These are phyloP conservation scores for Candida pseudocylindracea DNA, from an alignment of 1,139 yeast genomes.

Conservation along the genomic window DNA sequence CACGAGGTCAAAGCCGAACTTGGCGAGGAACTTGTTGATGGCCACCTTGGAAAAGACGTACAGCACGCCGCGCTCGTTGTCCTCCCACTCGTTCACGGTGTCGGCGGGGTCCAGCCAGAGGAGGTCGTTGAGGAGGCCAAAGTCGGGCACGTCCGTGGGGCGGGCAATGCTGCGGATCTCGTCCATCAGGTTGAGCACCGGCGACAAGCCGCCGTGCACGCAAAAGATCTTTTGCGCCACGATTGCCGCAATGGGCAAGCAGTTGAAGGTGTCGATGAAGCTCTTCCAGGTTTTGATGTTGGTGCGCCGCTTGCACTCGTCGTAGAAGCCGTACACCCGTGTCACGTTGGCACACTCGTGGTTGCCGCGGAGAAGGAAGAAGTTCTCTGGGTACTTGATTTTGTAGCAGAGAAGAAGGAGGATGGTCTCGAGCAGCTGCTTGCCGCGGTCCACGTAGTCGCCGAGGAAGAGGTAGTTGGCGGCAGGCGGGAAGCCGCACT, in stretches of 20 bases:
- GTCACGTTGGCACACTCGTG: conserved; percentile 97
- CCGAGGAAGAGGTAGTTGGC: conserved; percentile 83
- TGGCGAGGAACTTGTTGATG: conserved; percentile 67
- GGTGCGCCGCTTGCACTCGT: conserved; percentile 80
- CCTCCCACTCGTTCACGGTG: conserved; percentile 92
- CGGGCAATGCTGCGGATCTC: conserved; percentile 80
- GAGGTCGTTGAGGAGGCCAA: conserved; percentile 76
- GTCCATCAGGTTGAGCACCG: conserved; percentile 75
- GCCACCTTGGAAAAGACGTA: conserved; percentile 89
- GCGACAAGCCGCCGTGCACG: conserved; percentile 93
- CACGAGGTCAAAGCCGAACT: conserved; percentile 83
- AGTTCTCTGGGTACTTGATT: conserved; percentile 91
- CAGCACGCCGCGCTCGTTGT: conserved; percentile 93
- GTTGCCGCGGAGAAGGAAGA: conserved; percentile 78
- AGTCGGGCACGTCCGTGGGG: conserved; percentile 95
- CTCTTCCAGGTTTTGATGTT: conserved; percentile 86
- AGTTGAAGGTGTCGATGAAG: conserved; percentile 84
- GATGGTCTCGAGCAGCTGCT: conserved; percentile 83
- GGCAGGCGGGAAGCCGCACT: conserved; percentile 96
- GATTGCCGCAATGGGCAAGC: conserved; percentile 85
- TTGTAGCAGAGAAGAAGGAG: conserved; percentile 70
- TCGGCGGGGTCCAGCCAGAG: conserved; percentile 97
- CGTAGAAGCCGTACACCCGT: conserved; percentile 88
- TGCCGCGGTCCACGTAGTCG: conserved; percentile 93
- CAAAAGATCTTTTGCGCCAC: conserved; percentile 94